Evolutionary conservation across 2,329 filamentous ascomycete species (phyloP).

Genomic region (Triangularia setosa): DNA sequence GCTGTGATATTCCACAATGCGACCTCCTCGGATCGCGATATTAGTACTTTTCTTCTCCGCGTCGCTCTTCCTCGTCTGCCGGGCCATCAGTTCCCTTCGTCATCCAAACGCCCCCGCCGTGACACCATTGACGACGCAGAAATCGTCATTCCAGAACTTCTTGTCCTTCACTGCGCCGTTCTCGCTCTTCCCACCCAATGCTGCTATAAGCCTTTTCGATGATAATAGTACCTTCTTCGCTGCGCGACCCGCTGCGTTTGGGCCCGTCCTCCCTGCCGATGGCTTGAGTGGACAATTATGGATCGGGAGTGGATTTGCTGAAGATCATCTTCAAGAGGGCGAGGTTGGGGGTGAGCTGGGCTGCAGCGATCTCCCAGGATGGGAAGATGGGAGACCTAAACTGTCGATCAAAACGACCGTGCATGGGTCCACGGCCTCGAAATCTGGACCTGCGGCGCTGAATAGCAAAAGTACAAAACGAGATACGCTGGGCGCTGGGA

Average conservation of each 20-base stretch:
- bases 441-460: constrained; percentile 26
- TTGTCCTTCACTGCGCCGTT: constrained; percentile 73
- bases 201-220: constrained; percentile 92
- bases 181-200: constrained; percentile 89
- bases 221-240: constrained; percentile 98
- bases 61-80: constrained; percentile 53
- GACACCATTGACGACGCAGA: constrained; percentile 21
- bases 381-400: constrained; percentile 57
- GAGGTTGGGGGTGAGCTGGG: constrained; percentile 79
- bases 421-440: constrained; percentile 39
- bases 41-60: constrained; percentile 51
- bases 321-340: constrained; percentile 64
- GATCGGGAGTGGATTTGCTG: constrained; percentile 88
- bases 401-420: constrained; percentile 39
- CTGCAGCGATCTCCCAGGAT: constrained; percentile 90
- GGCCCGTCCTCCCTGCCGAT: constrained; percentile 67
- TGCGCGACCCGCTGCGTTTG: constrained; percentile 89
- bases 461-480: constrained; percentile 36
- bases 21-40: constrained; percentile 51
- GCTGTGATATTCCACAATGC: constrained; percentile 39
- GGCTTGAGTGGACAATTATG: constrained; percentile 87
- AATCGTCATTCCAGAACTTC: constrained; percentile 51
- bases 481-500: constrained; percentile 31
- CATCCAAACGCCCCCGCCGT: constrained; percentile 26
- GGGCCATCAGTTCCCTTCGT: constrained; percentile 43